Base-by-base conservation (phyloP, 768 basidiomycete genomes). In the Panaeolus papilionaceus region DNA sequence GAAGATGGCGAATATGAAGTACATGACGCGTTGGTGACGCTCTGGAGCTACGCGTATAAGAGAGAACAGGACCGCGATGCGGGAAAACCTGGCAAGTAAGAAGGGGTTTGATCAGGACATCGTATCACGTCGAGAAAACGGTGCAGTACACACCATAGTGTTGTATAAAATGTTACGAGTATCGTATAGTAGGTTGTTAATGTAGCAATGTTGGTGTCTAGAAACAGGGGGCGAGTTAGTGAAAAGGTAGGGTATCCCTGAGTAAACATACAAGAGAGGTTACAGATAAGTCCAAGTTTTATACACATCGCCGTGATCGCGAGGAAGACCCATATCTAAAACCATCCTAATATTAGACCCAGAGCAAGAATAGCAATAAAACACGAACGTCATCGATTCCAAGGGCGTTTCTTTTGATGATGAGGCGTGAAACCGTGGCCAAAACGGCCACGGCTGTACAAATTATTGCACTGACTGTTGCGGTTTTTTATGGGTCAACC, bases 41-140 rank as follows among this genome's bases (percentile, higher is more conserved):
- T 79, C 79, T 1, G 83, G 82, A 64, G 84, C 83, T 71, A 87
- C 80, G 42, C 87, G 84, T 64, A 87, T 82, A 67, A 88, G 80
- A 6, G 86, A 86, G 75, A 85, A 85, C 7, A 88, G 75, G 51
- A 87, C 86, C 28, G 85, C 82, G n/a, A 86, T 75, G 20, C 86
- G 81, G 2, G 86, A 77, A 42, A 76, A 79, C 83, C 84, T 84
- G 63, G 11, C 23, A 26, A 12, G 47, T 9, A 51, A 23, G 45
- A 1, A 58, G 11, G 14, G 28, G 2, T 4, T 2, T 58, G 4
- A 9, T 58, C n/a, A 54, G 54, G 33, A 18, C 14, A 28, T 3
- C 45, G n/a, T 28, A n/a, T 2, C 54, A 28, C 10, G 38, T 18
- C 5, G 58, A 18, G 12, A 20, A 26, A 37, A 61, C 49, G 10